These are phyloP conservation scores for Colletotrichum camelliae DNA, from an alignment of 2,329 filamentous ascomycete species.

Conservation along the genomic window DNA sequence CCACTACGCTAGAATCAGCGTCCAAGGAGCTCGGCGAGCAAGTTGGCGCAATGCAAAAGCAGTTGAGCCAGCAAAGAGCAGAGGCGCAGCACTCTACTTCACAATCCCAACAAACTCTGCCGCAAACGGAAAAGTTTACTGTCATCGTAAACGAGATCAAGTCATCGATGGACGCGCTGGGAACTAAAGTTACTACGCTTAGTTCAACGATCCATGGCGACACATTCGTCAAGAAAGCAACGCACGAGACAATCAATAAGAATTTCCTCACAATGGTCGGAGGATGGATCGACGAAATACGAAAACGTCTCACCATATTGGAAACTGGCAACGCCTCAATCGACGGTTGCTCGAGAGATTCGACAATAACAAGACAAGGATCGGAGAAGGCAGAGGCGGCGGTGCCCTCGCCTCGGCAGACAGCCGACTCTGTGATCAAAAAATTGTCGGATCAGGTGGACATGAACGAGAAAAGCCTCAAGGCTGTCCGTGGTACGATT, in stretches of 20 bases:
- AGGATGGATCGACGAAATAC: not conserved
- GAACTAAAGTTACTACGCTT: not conserved
- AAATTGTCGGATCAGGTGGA: not conserved
- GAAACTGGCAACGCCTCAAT: not conserved
- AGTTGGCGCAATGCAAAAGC: not conserved
- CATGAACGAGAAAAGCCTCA: constrained; percentile 9
- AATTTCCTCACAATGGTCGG: not conserved
- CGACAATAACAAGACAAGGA: not conserved
- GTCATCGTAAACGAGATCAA: not conserved
- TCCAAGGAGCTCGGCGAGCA: not conserved
- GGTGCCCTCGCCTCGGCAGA: not conserved
- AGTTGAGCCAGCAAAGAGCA: not conserved
- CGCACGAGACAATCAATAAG: not conserved
- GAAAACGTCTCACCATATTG: not conserved
- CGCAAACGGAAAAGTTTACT: not conserved
- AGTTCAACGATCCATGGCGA: not conserved
- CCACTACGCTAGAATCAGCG: not conserved
- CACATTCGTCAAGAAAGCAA: not conserved
- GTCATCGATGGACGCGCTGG: not conserved
- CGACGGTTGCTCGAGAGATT: not conserved
- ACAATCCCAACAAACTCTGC: not conserved
- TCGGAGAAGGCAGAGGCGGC: not conserved
- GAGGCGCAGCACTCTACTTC: not conserved
- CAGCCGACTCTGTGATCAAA: not conserved
- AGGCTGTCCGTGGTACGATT: not conserved